Conservation (phyloP, 1,284 basidiomycete genomes). For the Leccinum griseonigrum region DNA sequence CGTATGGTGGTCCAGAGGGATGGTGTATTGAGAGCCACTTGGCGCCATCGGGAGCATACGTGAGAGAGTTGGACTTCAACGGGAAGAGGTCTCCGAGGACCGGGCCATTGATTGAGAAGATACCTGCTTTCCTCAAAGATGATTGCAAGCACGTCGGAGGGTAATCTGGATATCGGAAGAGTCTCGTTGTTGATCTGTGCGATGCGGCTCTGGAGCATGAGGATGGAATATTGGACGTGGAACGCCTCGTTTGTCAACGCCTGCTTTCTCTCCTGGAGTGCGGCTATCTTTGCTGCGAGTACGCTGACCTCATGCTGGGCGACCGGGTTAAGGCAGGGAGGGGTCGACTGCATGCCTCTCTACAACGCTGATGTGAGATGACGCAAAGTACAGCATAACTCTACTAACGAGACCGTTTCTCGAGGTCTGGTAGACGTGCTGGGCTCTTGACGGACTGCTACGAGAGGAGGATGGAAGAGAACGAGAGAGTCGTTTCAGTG, state of each 20-base stretch:
- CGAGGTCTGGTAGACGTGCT: conserved; percentile 11
- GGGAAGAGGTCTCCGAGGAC: conserved; percentile 31
- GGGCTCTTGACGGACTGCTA: neutral
- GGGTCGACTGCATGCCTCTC: conserved; percentile 20
- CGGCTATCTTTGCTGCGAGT: conserved; percentile 21
- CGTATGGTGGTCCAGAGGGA: conserved; percentile 34
- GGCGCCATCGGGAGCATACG: conserved; percentile 31
- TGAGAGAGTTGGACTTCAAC: conserved; percentile 34
- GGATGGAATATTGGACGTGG: conserved; percentile 29
- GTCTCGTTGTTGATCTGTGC: conserved; percentile 32
- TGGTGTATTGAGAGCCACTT: conserved; percentile 32
- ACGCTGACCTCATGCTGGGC: conserved; percentile 28
- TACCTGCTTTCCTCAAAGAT: conserved; percentile 32
- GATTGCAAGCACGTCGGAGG: conserved; percentile 34
- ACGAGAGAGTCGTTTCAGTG: neutral
- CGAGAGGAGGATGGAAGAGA: neutral
- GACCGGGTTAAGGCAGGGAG: conserved; percentile 17
- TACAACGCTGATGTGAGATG: conserved; percentile 23
- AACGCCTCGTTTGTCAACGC: conserved; percentile 26
- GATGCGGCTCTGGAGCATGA: conserved; percentile 32
- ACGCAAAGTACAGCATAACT: conserved; percentile 10
- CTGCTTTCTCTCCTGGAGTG: conserved; percentile 25
- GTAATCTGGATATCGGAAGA: conserved; percentile 30
- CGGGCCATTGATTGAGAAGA: conserved; percentile 29
- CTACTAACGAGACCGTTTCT: conserved; percentile 26